Evolutionary conservation across 2,329 filamentous ascomycete genomes (phyloP).

Genomic region (Tricladium varicosporioides): DNA sequence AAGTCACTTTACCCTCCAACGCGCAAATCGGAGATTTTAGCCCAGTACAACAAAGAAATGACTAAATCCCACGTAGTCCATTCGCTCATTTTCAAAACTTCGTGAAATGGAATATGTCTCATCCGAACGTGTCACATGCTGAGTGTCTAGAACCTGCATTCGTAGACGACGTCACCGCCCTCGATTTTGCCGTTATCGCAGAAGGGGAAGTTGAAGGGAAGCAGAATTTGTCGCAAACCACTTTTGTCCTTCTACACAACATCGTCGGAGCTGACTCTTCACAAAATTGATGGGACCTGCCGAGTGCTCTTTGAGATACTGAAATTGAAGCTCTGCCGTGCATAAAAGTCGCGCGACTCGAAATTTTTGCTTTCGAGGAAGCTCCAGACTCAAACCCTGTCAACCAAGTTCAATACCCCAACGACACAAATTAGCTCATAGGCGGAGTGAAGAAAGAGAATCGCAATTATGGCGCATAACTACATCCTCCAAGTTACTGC

Average conservation of each 20-base stretch:
- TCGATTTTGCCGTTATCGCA: background rate
- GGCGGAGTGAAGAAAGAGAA: background rate
- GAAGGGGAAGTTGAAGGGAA: background rate
- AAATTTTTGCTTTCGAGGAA: too few species aligned
- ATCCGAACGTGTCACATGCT: background rate
- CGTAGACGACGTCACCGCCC: background rate
- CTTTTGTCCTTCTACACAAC: background rate
- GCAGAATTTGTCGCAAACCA: background rate
- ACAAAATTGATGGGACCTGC: background rate
- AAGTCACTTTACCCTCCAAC: too few species aligned
- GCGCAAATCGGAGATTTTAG: too few species aligned
- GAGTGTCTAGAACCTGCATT: background rate
- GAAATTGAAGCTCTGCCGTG: background rate
- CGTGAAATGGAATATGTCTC: background rate
- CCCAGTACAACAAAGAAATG: background rate
- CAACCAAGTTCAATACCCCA: background rate
- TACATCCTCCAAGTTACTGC: conserved; percentile 82
- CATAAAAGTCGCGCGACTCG: background rate
- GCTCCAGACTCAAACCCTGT: too few species aligned
- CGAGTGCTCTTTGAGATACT: background rate
- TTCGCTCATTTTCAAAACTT: too few species aligned
- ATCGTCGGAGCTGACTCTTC: background rate
- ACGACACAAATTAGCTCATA: background rate
- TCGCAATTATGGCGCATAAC: conserved; percentile 57
- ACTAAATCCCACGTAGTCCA: background rate